Base-by-base conservation (phyloP, 495 filamentous ascomycete species). In the Xylaria sp. region DNA sequence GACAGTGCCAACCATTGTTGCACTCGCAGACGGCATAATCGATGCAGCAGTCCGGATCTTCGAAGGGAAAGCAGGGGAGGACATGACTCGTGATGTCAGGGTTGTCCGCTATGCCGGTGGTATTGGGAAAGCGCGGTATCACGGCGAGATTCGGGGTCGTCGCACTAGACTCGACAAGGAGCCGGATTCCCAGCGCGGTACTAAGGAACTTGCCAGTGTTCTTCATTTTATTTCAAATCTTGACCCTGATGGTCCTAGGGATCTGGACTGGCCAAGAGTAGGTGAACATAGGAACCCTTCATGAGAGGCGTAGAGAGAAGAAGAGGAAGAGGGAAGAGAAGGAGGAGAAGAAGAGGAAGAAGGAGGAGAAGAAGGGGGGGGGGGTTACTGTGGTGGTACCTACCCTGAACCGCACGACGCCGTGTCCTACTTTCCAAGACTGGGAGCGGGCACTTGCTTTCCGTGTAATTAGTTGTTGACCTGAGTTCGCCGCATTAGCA, bases 21-120 rank as follows among this genome's bases (percentile, higher is more conserved):
- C 75, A 77, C 17, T 76, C 50, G 72, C 75, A 77, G 21, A 77
- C 71, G 9, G 64, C 55, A 4, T 24, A 14, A 33, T 63, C 46
- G n/a, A 77, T 58, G 46, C 75, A 77, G 50, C 75, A 77, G 29
- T 70, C 67, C 35, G 71, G 72, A 52, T 77, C 74, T 50, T 72
- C 69, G 67, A 77, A 77, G 12, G 75, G 75, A 17, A 76, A 41
- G 46, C 75, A 77, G 40, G 53, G 57, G 41, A 43, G 31, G 35
- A 12, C 46, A 8, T 1, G 33, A 61, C 31, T 12, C 33, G 33
- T 61, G 58, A 2, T 41, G 11, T 63, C 41, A 17, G 61, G 61
- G 9, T 15, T 21, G 61, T 19, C 61, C 1, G n/a, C n/a, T n/a
- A 26, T 40, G 37, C 61, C 29, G 26, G 63, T 52, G n/a, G 17